Evolutionary conservation across 2,329 filamentous ascomycete genomes (phyloP), one percentile per base, ranked within the genome.

Genomic region (Mariannaea elegans): DNA sequence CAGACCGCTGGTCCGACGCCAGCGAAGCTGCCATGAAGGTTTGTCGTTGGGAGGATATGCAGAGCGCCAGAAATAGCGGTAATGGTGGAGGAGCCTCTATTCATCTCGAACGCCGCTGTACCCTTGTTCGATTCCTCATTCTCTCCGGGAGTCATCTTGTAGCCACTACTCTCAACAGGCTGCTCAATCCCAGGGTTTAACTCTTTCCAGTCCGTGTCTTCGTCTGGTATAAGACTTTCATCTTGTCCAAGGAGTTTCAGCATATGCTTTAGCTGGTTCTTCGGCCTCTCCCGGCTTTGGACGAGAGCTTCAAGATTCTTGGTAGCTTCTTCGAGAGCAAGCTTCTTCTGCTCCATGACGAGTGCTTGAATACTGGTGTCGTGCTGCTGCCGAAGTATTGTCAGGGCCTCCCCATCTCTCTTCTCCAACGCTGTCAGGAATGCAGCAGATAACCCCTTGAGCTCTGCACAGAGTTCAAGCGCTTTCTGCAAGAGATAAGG

Each of bases 331-430:
- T 50, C 39, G 0, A 38, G 13, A 3, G 31, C 13, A 2, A 44
- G 1, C 0, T 46, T 16, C 50, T 59, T 61, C 8, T 54, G n/a
- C 7, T 32, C 44, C 7, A 58, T 8, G 16, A 41, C 23, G 34
- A 54, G 39, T 13, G 38, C 34, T 2, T 62, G 56, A 9, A 47
- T 46, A 2, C 18, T 19, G 4, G 21, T 21, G 9, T 56, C 45
- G 7, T 65, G 62, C 12, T 45, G n/a, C 2, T 39, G 14, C 16
- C 36, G 27, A 5, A 63, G 36, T 1, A 48, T 34, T 3, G 41
- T 7, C 2, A 58, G 39, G 7, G 56, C 27, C 23, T 65, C 60
- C 2, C 19, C 19, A n/a, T 65, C 63, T 10, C 38, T 41, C 42
- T 51, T 63, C 36, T 63, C 60, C 12, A 39, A 44, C 4, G 38